Conservation (phyloP, 495 filamentous ascomycete genomes). For the Barbatosphaeria neglecta region DNA sequence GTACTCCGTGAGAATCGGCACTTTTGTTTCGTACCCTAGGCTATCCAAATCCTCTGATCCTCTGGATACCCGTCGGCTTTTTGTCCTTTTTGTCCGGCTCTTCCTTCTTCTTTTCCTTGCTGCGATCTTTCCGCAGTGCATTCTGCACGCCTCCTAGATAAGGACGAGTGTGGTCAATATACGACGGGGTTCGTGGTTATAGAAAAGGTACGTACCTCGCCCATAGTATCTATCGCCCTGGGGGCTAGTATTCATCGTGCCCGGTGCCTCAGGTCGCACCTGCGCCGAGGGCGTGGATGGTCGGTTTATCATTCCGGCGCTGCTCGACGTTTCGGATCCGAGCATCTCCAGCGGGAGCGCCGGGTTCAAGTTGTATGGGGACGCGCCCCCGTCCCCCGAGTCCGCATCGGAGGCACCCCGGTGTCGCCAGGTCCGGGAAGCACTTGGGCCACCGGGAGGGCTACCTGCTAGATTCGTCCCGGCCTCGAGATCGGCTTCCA, state of each 20-base stretch:
- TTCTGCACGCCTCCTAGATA: constrained; percentile 44
- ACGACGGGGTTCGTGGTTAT: constrained; percentile 4
- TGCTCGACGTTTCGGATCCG: constrained; percentile 3
- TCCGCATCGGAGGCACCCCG: constrained; percentile 26
- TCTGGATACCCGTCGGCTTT: constrained; percentile 40
- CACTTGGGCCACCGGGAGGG: constrained; percentile 3
- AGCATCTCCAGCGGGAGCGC: constrained; percentile 23
- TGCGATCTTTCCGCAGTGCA: constrained; percentile 39
- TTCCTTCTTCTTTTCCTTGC: constrained; percentile 39
- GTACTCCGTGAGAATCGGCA: not conserved
- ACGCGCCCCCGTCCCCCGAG: constrained; percentile 13
- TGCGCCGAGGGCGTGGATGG: constrained; percentile 19
- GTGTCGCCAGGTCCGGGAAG: constrained; percentile 11
- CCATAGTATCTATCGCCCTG: constrained; percentile 31
- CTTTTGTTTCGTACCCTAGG: not conserved
- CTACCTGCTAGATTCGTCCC: not conserved
- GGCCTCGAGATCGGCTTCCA: constrained; percentile 1
- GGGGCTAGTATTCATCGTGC: constrained; percentile 23
- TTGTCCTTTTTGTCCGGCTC: constrained; percentile 38
- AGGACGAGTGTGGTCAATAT: constrained; percentile 16
- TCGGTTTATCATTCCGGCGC: constrained; percentile 4
- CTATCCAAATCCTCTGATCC: constrained; percentile 16
- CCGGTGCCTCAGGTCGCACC: constrained; percentile 5
- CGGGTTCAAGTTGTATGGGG: constrained; percentile 16
- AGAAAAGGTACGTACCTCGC: constrained; percentile 26